Evolutionary conservation across 1,284 basidiomycete genomes (phyloP).

Genomic region (Volvariella surrecta): DNA sequence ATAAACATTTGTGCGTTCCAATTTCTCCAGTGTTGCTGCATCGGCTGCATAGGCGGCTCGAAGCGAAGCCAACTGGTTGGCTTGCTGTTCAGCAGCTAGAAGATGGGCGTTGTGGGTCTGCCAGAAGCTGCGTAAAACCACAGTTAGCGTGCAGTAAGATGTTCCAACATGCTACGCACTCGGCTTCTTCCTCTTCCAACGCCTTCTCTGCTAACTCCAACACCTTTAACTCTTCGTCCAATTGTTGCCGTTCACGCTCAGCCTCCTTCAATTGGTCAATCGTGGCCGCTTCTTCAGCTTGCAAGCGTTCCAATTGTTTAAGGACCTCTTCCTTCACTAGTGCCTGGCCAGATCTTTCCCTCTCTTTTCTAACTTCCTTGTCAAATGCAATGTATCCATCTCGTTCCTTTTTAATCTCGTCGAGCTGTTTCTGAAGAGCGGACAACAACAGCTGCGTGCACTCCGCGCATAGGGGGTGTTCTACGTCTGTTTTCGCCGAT

Average conservation of each 20-base stretch:
- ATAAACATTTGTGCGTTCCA: slow-evolving; percentile 95
- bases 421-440: slow-evolving; percentile 75
- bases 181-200: slow-evolving; percentile 69
- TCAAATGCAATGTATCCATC: slow-evolving; percentile 93
- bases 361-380: slow-evolving; percentile 72
- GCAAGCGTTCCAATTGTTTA: slow-evolving; percentile 64
- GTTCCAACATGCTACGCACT: slow-evolving; percentile 39
- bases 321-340: slow-evolving; percentile 55
- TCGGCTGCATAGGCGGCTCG: slow-evolving; percentile 72
- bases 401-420: slow-evolving; percentile 85
- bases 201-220: slow-evolving; percentile 72
- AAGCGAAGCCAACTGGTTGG: slow-evolving; percentile 61
- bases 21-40: slow-evolving; percentile 69
- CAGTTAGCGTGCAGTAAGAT: neutral
- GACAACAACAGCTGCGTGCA: slow-evolving; percentile 82
- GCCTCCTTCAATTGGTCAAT: slow-evolving; percentile 69
- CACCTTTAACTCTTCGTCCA: slow-evolving; percentile 65
- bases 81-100: slow-evolving; percentile 55
- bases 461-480: slow-evolving; percentile 93
- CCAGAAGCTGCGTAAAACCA: slow-evolving; percentile 64
- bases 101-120: slow-evolving; percentile 66
- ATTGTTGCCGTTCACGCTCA: slow-evolving; percentile 64
- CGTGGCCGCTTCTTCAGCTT: slow-evolving; percentile 63
- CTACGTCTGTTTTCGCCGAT: slow-evolving; percentile 75
- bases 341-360: slow-evolving; percentile 55